Conservation (phyloP, 176 grass and related monocot genomes). For the Aegilops tauschii region DNA sequence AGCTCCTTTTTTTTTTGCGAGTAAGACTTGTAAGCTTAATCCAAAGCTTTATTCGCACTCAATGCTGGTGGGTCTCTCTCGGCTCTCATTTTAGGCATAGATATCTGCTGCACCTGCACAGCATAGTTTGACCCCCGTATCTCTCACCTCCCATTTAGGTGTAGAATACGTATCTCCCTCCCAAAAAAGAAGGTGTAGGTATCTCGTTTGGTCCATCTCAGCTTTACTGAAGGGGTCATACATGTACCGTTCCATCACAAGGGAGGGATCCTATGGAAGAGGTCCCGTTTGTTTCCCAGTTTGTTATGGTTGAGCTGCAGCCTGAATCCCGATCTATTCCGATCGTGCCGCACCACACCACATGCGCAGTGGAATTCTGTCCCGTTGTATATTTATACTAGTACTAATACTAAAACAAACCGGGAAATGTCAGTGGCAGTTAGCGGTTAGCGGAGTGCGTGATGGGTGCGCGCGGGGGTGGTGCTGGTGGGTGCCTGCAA, state of each 20-base stretch:
- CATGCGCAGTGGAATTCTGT: neutral
- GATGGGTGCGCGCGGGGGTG: neutral
- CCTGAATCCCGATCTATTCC: neutral
- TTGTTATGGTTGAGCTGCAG: neutral
- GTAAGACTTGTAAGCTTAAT: too few relatives aligned
- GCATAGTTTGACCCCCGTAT: neutral
- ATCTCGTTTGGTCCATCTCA: too few relatives aligned
- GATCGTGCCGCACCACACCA: neutral
- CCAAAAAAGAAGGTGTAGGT: too few relatives aligned
- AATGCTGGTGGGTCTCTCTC: neutral
- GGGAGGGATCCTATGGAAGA: neutral
- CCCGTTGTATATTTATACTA: neutral
- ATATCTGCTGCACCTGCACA: neutral
- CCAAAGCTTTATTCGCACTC: neutral
- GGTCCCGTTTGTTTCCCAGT: neutral
- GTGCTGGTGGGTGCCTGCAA: conserved; percentile 24
- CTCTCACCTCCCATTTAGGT: neutral
- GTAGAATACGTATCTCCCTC: too few relatives aligned
- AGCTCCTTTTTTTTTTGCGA: neutral
- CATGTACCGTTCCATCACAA: neutral
- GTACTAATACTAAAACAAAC: neutral
- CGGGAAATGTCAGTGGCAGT: conserved; percentile 27
- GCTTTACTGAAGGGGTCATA: too few relatives aligned
- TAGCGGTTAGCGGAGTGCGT: conserved; percentile 31
- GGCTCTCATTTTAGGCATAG: neutral